A percentile compares a stretch with the other conserved stretches of the same genome.
Evolutionary conservation across 345 rosid genomes (phyloP).

Genomic region (Linum lewisii): DNA sequence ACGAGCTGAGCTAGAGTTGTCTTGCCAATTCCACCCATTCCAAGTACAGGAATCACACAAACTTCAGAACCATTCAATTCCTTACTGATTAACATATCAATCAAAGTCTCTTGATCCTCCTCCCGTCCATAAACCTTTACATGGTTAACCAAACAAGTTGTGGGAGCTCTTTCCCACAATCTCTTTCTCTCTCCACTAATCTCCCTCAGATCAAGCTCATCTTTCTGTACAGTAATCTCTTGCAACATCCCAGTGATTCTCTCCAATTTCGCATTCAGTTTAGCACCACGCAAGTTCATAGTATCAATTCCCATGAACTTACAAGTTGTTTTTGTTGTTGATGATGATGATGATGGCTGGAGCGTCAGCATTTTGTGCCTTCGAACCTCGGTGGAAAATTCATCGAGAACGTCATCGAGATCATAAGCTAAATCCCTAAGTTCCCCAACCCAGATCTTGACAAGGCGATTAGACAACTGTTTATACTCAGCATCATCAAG

Average conservation of each 20-base stretch:
- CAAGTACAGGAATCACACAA: constrained; percentile 1
- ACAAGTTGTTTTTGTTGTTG: constrained; percentile 3
- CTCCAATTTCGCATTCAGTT: constrained; percentile 8
- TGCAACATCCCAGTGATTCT: not conserved
- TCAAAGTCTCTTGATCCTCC: not conserved
- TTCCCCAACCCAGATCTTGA: constrained; percentile 16
- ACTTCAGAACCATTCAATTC: not conserved
- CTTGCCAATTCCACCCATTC: constrained; percentile 19
- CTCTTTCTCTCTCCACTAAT: not conserved
- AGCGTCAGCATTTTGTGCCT: not conserved
- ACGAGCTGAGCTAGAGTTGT: constrained; percentile 17
- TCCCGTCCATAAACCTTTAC: not conserved
- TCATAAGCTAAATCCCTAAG: constrained; percentile 19
- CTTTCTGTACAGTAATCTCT: not conserved
- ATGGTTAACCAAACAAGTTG: constrained; percentile 8
- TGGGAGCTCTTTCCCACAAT: constrained; percentile 1
- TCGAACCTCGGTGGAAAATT: constrained; percentile 4
- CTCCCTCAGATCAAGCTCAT: constrained; percentile 2
- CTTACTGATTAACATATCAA: not conserved
- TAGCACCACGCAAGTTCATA: not conserved
- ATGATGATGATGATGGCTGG: not conserved
- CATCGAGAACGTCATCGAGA: constrained; percentile 14
- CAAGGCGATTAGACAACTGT: not conserved
- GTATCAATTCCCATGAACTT: not conserved
- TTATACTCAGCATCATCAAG: constrained; percentile 15